Evolutionary conservation across 2,329 filamentous ascomycete genomes (phyloP).

Genomic region (Sporothrix schenckii): DNA sequence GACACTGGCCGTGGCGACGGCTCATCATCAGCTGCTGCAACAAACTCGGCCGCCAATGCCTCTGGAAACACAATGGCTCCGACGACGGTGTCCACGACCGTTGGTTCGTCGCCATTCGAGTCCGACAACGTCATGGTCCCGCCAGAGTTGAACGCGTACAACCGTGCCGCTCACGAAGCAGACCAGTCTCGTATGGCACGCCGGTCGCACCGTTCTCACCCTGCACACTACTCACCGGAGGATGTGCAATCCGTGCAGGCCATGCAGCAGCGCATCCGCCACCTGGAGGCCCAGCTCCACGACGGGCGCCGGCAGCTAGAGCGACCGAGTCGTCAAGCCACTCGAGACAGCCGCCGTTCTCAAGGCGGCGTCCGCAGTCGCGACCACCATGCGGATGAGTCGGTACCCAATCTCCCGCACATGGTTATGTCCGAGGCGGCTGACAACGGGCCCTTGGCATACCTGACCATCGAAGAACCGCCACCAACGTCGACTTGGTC

Average conservation of each 20-base stretch:
- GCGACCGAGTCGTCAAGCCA: not conserved
- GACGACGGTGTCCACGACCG: not conserved
- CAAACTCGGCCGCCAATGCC: not conserved
- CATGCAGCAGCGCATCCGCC: slow-evolving; percentile 25
- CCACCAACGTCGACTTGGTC: slow-evolving; percentile 9
- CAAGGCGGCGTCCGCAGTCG: not conserved
- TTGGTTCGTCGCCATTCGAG: not conserved
- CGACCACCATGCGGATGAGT: not conserved
- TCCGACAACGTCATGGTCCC: not conserved
- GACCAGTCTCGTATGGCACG: not conserved
- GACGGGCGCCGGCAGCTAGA: not conserved
- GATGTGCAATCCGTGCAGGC: slow-evolving; percentile 5
- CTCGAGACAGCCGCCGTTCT: not conserved
- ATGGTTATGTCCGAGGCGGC: not conserved
- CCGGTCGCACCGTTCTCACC: not conserved
- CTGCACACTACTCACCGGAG: not conserved
- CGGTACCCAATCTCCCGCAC: slow-evolving; percentile 7
- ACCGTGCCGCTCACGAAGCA: not conserved
- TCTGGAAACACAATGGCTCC: not conserved
- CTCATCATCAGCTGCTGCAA: not conserved
- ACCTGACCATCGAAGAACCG: slow-evolving; percentile 6
- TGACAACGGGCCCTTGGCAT: not conserved
- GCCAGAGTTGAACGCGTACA: slow-evolving; percentile 4
- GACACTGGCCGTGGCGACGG: not conserved
- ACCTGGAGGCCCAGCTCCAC: slow-evolving; percentile 26